Evolutionary conservation across 129 eudicot genomes (phyloP), one percentile per base, ranked within the genome.

Genomic region (Chrysanthemum makinoi): DNA sequence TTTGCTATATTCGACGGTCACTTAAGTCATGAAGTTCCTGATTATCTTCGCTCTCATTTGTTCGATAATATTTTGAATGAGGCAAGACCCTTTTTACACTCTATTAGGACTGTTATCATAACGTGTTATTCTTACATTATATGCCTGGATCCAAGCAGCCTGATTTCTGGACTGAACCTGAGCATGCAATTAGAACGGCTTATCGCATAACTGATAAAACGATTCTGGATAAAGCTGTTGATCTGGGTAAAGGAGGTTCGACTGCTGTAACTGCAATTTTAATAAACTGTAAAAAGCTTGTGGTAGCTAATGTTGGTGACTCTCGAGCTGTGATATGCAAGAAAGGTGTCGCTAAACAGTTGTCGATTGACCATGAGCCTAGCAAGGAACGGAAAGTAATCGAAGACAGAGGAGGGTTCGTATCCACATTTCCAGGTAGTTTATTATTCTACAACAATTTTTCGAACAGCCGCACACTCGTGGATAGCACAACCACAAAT

Each of bases 221-320:
- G 3, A 92, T 92, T 65, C 69, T 92, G 58, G 96, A 85, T 28
- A 84, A 83, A 78, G 83, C 96, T 6, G 75, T 81, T 55, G 60
- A 80, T 43, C 57, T 94, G 79, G 98, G 98, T 35, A 84, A 79
- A 79, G 98, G 98, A 18, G 98, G 98, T 16, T 94, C 98, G 19
- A 94, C 98, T 63, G 98, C 98, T 12, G 98, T 94, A 26, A 89
- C 97, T 12, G 98, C 98, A 35, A 89, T 94, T 47, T 72, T 94
- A 56, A 81, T 94, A 5, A 84, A 94, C 62, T 87, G 91, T 18
- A 78, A 90, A 59, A 86, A 82, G 73, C 89, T 94, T 55, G 85
- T 86, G 12, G 96, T 94, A 20, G 98, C 97, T 64, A 94, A 94
- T 62, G 89, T 89, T n/a, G 98, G 98, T 30, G 98, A 94, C 79